phyloP scores from a whole-genome alignment of 768 basidiomycete genomes.

The Flagelloscypha sp. region DNA sequence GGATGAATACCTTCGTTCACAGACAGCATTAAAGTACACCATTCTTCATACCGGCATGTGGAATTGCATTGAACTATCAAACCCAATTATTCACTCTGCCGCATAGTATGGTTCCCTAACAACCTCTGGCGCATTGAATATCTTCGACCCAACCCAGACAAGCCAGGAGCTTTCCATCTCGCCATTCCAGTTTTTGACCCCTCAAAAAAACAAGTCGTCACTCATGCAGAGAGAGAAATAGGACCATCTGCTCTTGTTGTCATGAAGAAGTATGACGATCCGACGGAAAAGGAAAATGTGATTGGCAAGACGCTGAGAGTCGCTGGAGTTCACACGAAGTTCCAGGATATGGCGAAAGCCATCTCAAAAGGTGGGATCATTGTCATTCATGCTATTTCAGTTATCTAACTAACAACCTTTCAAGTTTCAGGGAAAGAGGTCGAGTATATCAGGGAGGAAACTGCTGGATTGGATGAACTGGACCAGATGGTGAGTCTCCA shows the following conservation, averaged over 20 bases:
- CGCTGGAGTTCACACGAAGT: slow-evolving; percentile 10
- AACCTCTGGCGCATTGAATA: slow-evolving; percentile 8
- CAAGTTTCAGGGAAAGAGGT: slow-evolving; percentile 11
- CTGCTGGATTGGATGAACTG: slow-evolving; percentile 8
- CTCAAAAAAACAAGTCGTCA: slow-evolving; percentile 4
- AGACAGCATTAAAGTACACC: slow-evolving; percentile 9
- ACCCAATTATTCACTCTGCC: no score
- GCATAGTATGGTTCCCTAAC: slow-evolving; percentile 10
- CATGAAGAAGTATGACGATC: slow-evolving; percentile 8
- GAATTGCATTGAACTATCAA: no score
- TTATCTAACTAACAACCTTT: background rate
- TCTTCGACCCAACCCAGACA: slow-evolving; percentile 6
- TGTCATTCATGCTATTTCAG: slow-evolving; percentile 10
- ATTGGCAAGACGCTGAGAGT: slow-evolving; percentile 9
- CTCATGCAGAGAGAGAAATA: slow-evolving; percentile 11
- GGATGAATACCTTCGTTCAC: slow-evolving; percentile 9
- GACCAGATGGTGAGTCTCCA: slow-evolving; percentile 14
- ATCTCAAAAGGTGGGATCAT: slow-evolving; percentile 10
- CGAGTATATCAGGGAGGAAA: slow-evolving; percentile 5
- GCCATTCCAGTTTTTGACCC: slow-evolving; percentile 5
- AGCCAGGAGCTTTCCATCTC: slow-evolving; percentile 7
- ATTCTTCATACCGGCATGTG: slow-evolving; percentile 6
- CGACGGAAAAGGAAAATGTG: slow-evolving; percentile 5
- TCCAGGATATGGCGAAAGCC: slow-evolving; percentile 8
- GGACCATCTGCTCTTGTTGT: slow-evolving; percentile 10